phyloP scores from a whole-genome alignment of 768 basidiomycete genomes.

The Amanita pseudoporphyria region DNA sequence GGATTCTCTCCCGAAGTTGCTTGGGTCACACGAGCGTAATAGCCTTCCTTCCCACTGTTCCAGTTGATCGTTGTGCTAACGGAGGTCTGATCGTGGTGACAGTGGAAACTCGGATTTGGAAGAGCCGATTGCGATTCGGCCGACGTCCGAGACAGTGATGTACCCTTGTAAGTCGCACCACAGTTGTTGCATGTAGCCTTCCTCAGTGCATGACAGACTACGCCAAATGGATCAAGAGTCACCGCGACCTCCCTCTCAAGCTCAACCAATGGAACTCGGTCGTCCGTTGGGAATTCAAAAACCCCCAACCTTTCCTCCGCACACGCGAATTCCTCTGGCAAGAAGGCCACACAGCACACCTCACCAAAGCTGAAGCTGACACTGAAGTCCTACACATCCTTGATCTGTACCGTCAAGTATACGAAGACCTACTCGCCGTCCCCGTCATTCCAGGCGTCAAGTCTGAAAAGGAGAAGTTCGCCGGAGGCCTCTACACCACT shows the following conservation, averaged over 20 bases:
- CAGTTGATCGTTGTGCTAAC: background rate
- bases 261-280: slow-evolving; percentile 99
- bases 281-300: slow-evolving; percentile 99
- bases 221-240: slow-evolving; percentile 96
- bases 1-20: slow-evolving; percentile 99
- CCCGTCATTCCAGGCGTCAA: slow-evolving; percentile 96
- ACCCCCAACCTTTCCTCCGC: slow-evolving; percentile 97
- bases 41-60: background rate
- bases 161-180: slow-evolving; percentile 71
- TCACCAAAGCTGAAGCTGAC: slow-evolving; percentile 86
- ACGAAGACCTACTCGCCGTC: slow-evolving; percentile 94
- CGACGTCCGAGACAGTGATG: slow-evolving; percentile 98
- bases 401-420: slow-evolving; percentile 91
- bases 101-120: slow-evolving; percentile 91
- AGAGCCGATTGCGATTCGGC: slow-evolving; percentile 96
- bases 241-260: slow-evolving; percentile 95
- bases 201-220: slow-evolving; percentile 53
- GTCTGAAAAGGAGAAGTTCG: slow-evolving; percentile 99
- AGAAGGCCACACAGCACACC: slow-evolving; percentile 95
- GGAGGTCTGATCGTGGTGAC: background rate
- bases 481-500: slow-evolving; percentile 95
- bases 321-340: slow-evolving; percentile 99
- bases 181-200: background rate
- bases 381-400: slow-evolving; percentile 88
- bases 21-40: slow-evolving; percentile 95